Evolutionary conservation across 176 grass and related monocot species (phyloP).

Genomic region (Eleusine coracana): DNA sequence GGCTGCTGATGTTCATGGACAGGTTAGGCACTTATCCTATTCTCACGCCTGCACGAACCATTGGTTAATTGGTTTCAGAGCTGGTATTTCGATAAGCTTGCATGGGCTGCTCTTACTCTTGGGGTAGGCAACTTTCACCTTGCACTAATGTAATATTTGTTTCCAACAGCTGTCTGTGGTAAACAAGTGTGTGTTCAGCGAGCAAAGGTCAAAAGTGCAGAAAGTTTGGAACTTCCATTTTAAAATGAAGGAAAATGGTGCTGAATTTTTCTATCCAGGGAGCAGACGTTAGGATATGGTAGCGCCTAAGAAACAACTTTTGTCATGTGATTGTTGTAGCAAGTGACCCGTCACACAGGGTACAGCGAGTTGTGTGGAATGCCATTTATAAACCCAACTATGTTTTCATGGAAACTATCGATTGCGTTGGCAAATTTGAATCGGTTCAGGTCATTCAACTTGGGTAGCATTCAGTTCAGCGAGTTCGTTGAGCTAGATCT

Average conservation of each 20-base stretch:
- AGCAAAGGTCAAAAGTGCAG: constrained; percentile 37
- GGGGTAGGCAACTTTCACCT: background rate
- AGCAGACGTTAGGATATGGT: constrained; percentile 50
- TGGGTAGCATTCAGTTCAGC: background rate
- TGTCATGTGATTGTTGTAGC: background rate
- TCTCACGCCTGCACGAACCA: constrained; percentile 7
- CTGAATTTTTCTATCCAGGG: constrained; percentile 83
- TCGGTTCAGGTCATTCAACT: background rate
- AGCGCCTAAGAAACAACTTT: background rate
- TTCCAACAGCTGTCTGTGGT: constrained; percentile 61
- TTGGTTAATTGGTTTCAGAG: constrained; percentile 22
- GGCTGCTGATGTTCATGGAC: constrained; percentile 90
- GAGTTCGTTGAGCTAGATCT: background rate
- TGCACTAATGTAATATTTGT: background rate
- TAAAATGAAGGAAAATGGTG: constrained; percentile 77
- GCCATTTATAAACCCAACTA: background rate
- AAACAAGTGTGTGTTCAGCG: constrained; percentile 52
- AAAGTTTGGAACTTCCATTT: constrained; percentile 89
- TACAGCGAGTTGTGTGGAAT: background rate
- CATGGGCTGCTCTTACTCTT: background rate
- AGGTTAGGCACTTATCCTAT: constrained; percentile 50
- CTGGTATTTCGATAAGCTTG: background rate
- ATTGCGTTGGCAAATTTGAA: background rate
- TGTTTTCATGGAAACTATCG: background rate
- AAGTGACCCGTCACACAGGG: background rate